These are phyloP conservation scores for Hordeum vulgare DNA, from an alignment of 176 grass and related monocot species.

Conservation along the genomic window MorexV3_pseudomolecules_assembly NC_058522.1:431155453-431155952, in stretches of 20 bases:
- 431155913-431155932: background rate
- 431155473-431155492: constrained; percentile 1
- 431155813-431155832: background rate
- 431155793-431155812: background rate
- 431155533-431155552: background rate
- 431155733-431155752: too few relatives aligned
- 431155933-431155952: background rate
- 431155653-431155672: too few relatives aligned
- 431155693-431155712: too few relatives aligned
- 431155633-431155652: too few relatives aligned
- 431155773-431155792: background rate
- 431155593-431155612: background rate
- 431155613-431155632: background rate
- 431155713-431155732: too few relatives aligned
- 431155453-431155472: background rate
- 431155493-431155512: background rate
- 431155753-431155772: background rate
- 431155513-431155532: background rate
- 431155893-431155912: background rate
- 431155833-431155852: background rate
- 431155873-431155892: background rate
- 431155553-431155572: background rate
- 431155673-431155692: too few relatives aligned
- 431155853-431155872: background rate
- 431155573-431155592: background rate